phyloP scores from a whole-genome alignment of 306 rosid genomes.

The Leucaena leucocephala region DNA sequence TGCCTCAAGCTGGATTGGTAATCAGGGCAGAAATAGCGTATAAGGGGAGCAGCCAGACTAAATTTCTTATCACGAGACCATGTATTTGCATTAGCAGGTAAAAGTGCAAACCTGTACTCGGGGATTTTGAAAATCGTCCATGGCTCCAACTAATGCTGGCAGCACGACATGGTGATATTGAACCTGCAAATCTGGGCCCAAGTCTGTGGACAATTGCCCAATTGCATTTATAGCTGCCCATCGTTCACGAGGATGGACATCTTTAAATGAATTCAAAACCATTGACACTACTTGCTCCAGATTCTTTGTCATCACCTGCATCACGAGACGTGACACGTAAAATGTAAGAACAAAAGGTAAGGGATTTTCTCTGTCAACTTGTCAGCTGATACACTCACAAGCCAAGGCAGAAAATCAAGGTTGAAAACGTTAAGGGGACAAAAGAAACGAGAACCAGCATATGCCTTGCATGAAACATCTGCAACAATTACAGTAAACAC shows the following conservation, averaged over 20 bases:
- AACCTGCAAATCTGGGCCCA: conserved; percentile 74
- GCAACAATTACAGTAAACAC: neutral
- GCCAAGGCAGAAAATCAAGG: conserved; percentile 12
- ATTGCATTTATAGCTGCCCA: conserved; percentile 85
- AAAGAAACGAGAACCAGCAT: neutral
- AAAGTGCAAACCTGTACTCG: conserved; percentile 69
- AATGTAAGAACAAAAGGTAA: neutral
- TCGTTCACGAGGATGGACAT: conserved; percentile 68
- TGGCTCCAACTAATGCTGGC: conserved; percentile 70
- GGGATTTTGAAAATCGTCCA: conserved; percentile 78
- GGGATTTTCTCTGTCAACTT: neutral
- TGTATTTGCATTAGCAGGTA: conserved; percentile 6
- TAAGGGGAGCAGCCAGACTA: neutral
- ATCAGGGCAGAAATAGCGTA: neutral
- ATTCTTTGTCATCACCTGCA: conserved; percentile 69
- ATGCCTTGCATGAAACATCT: conserved; percentile 1
- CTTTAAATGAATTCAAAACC: conserved; percentile 61
- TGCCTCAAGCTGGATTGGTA: neutral
- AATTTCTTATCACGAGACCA: neutral
- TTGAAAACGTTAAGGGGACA: neutral
- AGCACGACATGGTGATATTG: conserved; percentile 60
- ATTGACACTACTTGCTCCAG: conserved; percentile 67
- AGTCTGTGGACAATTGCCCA: conserved; percentile 80
- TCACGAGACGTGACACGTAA: conserved; percentile 15
- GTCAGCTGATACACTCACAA: neutral